phyloP scores from a whole-genome alignment of 768 basidiomycete genomes.

The Kwoniella shandongensis region DNA sequence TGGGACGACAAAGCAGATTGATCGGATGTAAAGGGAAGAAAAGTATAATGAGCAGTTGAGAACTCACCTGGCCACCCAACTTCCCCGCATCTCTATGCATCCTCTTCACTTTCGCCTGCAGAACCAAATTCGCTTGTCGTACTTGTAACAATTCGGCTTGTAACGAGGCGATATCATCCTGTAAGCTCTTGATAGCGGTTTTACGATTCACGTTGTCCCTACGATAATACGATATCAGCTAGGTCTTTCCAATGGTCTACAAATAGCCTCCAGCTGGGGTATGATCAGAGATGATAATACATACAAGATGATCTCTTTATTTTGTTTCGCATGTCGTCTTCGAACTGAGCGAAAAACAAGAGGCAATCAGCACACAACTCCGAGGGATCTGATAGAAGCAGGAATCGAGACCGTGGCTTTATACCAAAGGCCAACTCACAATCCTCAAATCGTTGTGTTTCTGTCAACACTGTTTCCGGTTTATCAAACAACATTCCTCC shows the following conservation, averaged over 20 bases:
- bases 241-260: neutral
- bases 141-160: constrained; percentile 30
- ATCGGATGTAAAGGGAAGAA: no score
- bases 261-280: neutral
- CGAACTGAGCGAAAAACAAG: constrained; percentile 23
- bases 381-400: neutral
- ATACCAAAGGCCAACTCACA: constrained; percentile 13
- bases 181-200: constrained; percentile 22
- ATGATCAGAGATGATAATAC: constrained; percentile 7
- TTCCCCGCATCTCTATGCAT: constrained; percentile 11
- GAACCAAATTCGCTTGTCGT: constrained; percentile 16
- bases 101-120: constrained; percentile 19
- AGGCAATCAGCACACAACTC: neutral
- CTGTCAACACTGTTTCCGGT: constrained; percentile 3
- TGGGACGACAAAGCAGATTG: no score
- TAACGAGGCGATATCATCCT: constrained; percentile 28
- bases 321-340: constrained; percentile 35
- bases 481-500: neutral
- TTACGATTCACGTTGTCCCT: constrained; percentile 23
- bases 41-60: neutral
- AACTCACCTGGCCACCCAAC: constrained; percentile 6
- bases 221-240: neutral
- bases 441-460: constrained; percentile 23
- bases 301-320: constrained; percentile 41
- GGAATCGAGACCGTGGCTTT: neutral